Base-by-base conservation (phyloP, 495 filamentous ascomycete species). In the Lepidopterella palustris region DNA sequence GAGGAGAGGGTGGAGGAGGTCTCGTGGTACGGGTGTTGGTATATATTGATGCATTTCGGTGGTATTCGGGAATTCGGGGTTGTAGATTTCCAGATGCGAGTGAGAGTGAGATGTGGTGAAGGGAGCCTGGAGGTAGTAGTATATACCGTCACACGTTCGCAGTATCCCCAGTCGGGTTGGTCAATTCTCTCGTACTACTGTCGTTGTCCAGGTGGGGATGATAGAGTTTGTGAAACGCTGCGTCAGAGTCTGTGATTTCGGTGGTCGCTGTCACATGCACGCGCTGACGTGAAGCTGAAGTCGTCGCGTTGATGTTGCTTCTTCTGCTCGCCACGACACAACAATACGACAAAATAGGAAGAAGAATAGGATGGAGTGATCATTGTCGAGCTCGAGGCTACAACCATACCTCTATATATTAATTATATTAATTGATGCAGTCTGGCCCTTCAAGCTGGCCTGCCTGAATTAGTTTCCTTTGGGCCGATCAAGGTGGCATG, bases 1-100 rank as follows among this genome's bases (percentile, higher is more conserved):
- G 55, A 97, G 82, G 23, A 97, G 74, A 27, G 87, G 88, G 53
- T 84, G 82, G 18, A 96, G 79, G 29, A 92, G 76, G 47, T 76
- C 70, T 58, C 82, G 75, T 50, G 85, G 70, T 61, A 87, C 79
- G 5, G 90, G 89, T 35, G 84, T 77, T 42, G 76, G 77, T 53
- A 90, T 84, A 58, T 39, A 60, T 45, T 67, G 48, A 48, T 53
- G 67, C 57, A 71, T 60, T 65, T 58, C 65, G 55, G 23, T 42
- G 29, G 42, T 32, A 13, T 8, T 47, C 11, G n/a, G n/a, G n/a
- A n/a, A n/a, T n/a, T n/a, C n/a, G n/a, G n/a, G n/a, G n/a, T n/a
- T n/a, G n/a, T n/a, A n/a, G n/a, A n/a, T n/a, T n/a, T n/a, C n/a
- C n/a, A n/a, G n/a, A n/a, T n/a, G n/a, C n/a, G n/a, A n/a, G 32